Conservation (phyloP, 1,284 basidiomycete species). For the Vanrija pseudolonga region DNA sequence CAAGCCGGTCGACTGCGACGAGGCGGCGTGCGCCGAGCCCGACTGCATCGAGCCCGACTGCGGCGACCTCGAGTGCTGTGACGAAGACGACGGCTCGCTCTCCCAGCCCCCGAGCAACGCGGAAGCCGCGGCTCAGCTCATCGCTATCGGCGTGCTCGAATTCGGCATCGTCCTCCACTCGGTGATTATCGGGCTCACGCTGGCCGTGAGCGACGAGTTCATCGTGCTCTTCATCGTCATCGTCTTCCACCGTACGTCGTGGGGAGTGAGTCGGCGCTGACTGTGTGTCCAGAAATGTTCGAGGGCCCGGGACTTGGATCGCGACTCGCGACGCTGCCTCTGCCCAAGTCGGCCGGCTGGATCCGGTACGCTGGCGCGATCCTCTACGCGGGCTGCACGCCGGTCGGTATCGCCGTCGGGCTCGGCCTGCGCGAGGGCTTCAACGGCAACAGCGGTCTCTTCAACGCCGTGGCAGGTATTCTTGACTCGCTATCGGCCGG, state of each 20-base stretch:
- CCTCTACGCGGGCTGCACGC: conserved; percentile 14
- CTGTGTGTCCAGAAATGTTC: conserved; percentile 23
- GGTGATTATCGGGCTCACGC: conserved; percentile 60
- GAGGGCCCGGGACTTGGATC: conserved; percentile 31
- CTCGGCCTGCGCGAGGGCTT: conserved; percentile 10
- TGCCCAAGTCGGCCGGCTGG: conserved; percentile 13
- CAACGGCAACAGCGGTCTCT: not conserved
- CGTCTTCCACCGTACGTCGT: conserved; percentile 55
- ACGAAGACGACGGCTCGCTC: conserved; percentile 8
- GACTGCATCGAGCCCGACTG: no score
- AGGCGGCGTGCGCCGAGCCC: no score
- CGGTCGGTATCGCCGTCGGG: conserved; percentile 20
- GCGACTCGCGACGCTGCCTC: conserved; percentile 21
- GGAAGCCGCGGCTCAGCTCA: not conserved
- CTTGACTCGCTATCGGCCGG: conserved; percentile 29
- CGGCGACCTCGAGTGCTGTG: no score
- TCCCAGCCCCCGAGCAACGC: no score
- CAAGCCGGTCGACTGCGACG: conserved; percentile 29
- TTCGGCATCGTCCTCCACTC: conserved; percentile 66
- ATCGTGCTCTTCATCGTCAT: conserved; percentile 52
- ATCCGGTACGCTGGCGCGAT: conserved; percentile 9
- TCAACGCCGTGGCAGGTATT: conserved; percentile 15
- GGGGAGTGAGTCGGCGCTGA: not conserved
- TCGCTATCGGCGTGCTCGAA: conserved; percentile 48
- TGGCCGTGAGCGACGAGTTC: conserved; percentile 49